Evolutionary conservation across 129 eudicot species (phyloP), one percentile per base, ranked within the genome.

Genomic region (Apium graveolens): DNA sequence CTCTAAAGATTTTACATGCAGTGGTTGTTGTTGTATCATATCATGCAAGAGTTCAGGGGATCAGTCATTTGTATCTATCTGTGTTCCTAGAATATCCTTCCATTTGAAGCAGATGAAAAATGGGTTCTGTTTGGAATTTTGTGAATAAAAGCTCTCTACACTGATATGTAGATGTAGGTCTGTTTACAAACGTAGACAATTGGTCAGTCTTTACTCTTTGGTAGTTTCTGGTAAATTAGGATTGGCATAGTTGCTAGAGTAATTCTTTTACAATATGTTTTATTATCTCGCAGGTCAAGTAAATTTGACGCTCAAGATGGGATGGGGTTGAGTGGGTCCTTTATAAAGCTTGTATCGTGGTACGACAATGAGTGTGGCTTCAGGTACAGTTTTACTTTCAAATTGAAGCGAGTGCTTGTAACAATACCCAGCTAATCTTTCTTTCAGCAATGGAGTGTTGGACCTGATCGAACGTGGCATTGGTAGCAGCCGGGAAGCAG

Each of bases 321-420:
- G 18, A 94, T 91, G 55, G 97, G 97, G 75, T 86, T 89, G 78
- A 91, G 96, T 78, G 60, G 88, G 16, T 85, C 96, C 8, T 94
- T 94, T 85, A 88, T 94, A 93, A 94, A 94, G 87, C 76, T 94
- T 24, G 97, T 94, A 37, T 89, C 97, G 0, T 94, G 98, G 98
- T 91, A 94, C n/a, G 98, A 94, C 73, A 91, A 94, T 21, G 41
- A 38, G 41, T 38, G 41, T 4, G 41, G 41, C 41, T 38, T 2
- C 41, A 38, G 41, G 41, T 38, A 35, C 41, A 38, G 41, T 38
- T 38, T 2, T 2, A 38, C 41, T 38, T 38, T 38, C 41, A 38
- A 38, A 38, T 38, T 38, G 41, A 38, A 2, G 41, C 5, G 3
- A 38, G 41, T 38, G 41, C 41, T 38, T 38, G 41, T 38, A 6